Base-by-base conservation (phyloP, 2,329 filamentous ascomycete species). In the Hypoxylon sp. region DNA sequence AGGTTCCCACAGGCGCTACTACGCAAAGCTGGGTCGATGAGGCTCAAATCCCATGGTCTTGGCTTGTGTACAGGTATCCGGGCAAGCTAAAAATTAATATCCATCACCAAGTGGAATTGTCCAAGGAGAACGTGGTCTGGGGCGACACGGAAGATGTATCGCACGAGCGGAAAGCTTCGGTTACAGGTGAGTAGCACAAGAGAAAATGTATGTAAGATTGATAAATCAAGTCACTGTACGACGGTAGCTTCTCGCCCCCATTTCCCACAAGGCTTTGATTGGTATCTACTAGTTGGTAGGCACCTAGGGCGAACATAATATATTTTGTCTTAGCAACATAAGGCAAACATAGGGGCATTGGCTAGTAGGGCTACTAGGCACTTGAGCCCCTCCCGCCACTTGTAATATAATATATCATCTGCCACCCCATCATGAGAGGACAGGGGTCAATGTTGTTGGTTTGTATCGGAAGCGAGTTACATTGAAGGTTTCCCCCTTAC, bases 401-500 rank as follows among this genome's bases (percentile, higher is more conserved):
- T 22, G 7, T 27, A 4, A 4, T 27, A 44, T 44, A 33, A 33
- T 8, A 20, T 42, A 44, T 22, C 40, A 5, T 44, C 40, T 10
- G 40, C 40, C 13, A 44, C 8, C 8, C 40, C 40, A 44, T 22
- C 40, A 20, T n/a, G 14, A 20, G 40, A 42, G 40, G 40, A 20
- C n/a, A 44, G 40, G 40, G 40, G 20, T 44, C 3, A 11, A 42
- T 6, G 31, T 33, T 33, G 31, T 33, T 33, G 31, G 31, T 33
- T 6, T 8, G 10, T 33, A 11, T 33, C 2, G 14, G 37, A 5
- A 5, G 37, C 13, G 2, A 40, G n/a, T 42, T n/a, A 17, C 37
- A 37, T n/a, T 37, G 13, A n/a, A 37, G n/a, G n/a, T 42, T 42
- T 17, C 37, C 37, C n/a, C 37, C 37, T 42, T 42, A 42, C 37